These are phyloP conservation scores for Blastocrithidia nonstop DNA, from an alignment of 208 protist species.

Conservation along the genomic window DNA sequence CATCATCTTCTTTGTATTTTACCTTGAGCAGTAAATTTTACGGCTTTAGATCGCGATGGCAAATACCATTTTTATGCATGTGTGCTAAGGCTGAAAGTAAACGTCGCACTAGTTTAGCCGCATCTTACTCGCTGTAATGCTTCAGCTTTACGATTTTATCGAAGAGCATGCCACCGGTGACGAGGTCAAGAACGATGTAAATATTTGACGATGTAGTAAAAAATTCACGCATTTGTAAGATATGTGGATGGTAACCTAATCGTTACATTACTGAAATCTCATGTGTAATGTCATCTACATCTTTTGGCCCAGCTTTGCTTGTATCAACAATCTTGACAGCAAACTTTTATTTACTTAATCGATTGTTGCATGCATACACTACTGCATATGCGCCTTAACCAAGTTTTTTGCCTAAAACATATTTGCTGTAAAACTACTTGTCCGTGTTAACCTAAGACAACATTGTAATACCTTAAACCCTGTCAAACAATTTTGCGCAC, in stretches of 20 bases:
- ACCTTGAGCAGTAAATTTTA: conserved; percentile 97
- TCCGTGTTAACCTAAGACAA: too few species aligned
- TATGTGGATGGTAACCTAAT: conserved; percentile 55
- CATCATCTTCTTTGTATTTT: conserved; percentile 13
- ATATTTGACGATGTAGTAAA: conserved; percentile 68
- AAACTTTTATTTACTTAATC: conserved; percentile 21
- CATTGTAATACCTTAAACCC: too few species aligned
- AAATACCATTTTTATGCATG: conserved; percentile 94
- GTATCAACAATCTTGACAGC: conserved; percentile 78
- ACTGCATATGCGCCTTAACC: conserved; percentile 69
- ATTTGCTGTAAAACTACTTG: too few species aligned
- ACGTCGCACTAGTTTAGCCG: conserved; percentile 94
- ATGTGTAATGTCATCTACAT: conserved; percentile 53
- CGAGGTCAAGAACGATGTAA: conserved; percentile 95
- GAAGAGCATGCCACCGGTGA: conserved; percentile 96
- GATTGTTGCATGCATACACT: conserved; percentile 50
- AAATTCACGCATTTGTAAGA: conserved; percentile 91
- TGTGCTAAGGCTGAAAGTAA: conserved; percentile 90
- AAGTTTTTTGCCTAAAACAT: conserved; percentile 25
- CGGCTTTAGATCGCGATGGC: conserved; percentile 98
- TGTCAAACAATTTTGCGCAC: too few species aligned
- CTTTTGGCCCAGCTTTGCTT: conserved; percentile 39
- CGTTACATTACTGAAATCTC: conserved; percentile 63
- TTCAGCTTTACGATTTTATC: conserved; percentile 92
- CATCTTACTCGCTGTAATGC: conserved; percentile 94